Base-by-base conservation (phyloP, 2,329 filamentous ascomycete species). In the Sclerotinia borealis region DNA sequence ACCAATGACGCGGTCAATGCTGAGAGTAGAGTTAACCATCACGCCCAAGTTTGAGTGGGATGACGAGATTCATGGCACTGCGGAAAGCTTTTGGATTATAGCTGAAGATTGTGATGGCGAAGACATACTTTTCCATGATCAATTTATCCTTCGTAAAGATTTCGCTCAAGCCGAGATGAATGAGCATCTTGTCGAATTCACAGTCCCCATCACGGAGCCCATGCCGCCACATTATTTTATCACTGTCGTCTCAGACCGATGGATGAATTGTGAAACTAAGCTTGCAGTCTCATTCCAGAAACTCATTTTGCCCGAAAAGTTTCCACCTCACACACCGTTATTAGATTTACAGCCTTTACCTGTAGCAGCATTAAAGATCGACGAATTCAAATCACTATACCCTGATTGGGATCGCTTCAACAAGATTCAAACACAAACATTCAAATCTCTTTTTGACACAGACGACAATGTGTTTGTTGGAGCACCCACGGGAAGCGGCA, bases 171-270 rank as follows among this genome's bases (percentile, higher is more conserved):
- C 89, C 1, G 93, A 98, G 72, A 85, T 88, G 75, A 97, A 93
- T 68, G 93, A 98, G 78, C 95, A 99, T 76, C 78, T 97, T 13
- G 89, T 99, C 34, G 95, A 99, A 70, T 95, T 99, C 71, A 98
- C 93, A 0, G 93, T 98, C 3, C 91, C 95, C 0, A 96, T 99
- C 69, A 93, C 92, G 0, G 95, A 99, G 70, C 96, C 96, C 0
- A 96, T 98, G 90, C 95, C 95, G 17, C 95, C 96, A 0, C 96
- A 99, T 76, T 99, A 99, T 79, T 99, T 99, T 78, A 92, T 99
- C 71, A 95, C 92, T 0, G 85, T 99, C 45, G 79, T 97, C 25
- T 98, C 93, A 4, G 95, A 99, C 76, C 84, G 95, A 69, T 99
- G 95, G 95, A 97, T 99, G 92, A 92, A 96, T 74, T 92, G 93